Conservation (phyloP, 1,284 basidiomycete species). For the Fomitopsis palustris region DNA sequence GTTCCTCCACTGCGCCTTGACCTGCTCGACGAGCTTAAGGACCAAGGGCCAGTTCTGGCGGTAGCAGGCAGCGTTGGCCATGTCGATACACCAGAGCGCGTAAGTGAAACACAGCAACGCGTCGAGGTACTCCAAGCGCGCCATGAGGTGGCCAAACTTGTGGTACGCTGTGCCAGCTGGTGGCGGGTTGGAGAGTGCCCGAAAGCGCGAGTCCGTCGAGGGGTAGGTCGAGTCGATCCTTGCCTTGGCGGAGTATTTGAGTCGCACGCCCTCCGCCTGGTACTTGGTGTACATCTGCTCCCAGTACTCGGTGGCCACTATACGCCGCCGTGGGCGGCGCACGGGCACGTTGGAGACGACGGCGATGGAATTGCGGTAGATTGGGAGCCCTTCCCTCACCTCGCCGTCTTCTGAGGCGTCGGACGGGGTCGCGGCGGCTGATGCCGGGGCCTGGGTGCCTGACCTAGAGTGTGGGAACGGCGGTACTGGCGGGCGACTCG, state of each 20-base stretch:
- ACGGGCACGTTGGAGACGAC: conserved; percentile 50
- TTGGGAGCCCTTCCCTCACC: conserved; percentile 29
- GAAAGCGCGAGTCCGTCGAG: conserved; percentile 57
- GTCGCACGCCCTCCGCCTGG: conserved; percentile 55
- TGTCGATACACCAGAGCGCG: conserved; percentile 68
- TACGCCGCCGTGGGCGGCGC: conserved; percentile 59
- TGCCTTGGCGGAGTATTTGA: conserved; percentile 74
- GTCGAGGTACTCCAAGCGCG: conserved; percentile 71
- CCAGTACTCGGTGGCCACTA: conserved; percentile 30
- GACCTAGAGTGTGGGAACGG: conserved; percentile 20
- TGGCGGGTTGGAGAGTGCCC: conserved; percentile 58
- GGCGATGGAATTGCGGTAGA: conserved; percentile 21
- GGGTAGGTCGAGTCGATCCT: conserved; percentile 72
- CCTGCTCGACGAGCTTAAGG: conserved; percentile 60
- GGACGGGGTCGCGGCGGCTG: conserved; percentile 18
- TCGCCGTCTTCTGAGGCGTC: conserved; percentile 35
- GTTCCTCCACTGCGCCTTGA: conserved; percentile 60
- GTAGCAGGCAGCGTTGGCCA: conserved; percentile 45
- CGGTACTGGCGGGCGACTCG: conserved; percentile 33
- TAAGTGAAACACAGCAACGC: conserved; percentile 73
- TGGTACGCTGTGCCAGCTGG: conserved; percentile 62
- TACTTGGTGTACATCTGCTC: conserved; percentile 57
- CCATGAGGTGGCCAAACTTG: conserved; percentile 65
- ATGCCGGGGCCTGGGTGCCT: conserved; percentile 18
- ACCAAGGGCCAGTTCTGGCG: conserved; percentile 61